Evolutionary conservation across 176 grass and related monocot species (phyloP).

Genomic region (maize (Zea mays)): DNA sequence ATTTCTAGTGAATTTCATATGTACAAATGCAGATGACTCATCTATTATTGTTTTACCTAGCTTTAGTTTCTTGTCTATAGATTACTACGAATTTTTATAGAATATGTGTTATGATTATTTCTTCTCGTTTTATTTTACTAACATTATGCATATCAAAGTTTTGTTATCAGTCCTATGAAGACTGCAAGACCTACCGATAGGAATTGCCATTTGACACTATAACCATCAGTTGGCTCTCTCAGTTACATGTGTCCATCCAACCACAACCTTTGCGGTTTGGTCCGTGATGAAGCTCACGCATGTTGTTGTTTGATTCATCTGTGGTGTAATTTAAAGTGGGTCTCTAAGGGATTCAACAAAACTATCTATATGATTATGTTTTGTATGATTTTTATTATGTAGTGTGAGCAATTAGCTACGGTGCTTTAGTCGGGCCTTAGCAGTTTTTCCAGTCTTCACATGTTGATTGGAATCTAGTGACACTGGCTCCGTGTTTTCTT

Average conservation of each 20-base stretch:
- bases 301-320: slow-evolving; percentile 32
- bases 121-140: no score
- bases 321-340: slow-evolving; percentile 84
- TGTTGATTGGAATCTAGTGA: no score
- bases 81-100: no score
- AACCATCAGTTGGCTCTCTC: slow-evolving; percentile 52
- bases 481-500: no score
- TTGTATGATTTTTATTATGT: no score
- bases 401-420: not conserved
- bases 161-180: slow-evolving; percentile 31
- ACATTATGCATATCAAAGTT: not conserved
- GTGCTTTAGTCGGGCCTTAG: not conserved
- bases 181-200: slow-evolving; percentile 67
- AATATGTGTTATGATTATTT: no score
- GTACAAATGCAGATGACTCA: no score
- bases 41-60: no score
- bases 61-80: no score
- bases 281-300: not conserved
- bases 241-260: slow-evolving; percentile 24
- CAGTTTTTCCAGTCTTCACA: no score
- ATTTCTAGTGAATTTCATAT: no score
- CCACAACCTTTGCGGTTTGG: slow-evolving; percentile 44
- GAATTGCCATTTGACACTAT: slow-evolving; percentile 94
- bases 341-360: slow-evolving; percentile 54
- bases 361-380: no score